phyloP scores from a whole-genome alignment of 192 early-diverging fungal species.

The Umbelopsis isabellina region DNA sequence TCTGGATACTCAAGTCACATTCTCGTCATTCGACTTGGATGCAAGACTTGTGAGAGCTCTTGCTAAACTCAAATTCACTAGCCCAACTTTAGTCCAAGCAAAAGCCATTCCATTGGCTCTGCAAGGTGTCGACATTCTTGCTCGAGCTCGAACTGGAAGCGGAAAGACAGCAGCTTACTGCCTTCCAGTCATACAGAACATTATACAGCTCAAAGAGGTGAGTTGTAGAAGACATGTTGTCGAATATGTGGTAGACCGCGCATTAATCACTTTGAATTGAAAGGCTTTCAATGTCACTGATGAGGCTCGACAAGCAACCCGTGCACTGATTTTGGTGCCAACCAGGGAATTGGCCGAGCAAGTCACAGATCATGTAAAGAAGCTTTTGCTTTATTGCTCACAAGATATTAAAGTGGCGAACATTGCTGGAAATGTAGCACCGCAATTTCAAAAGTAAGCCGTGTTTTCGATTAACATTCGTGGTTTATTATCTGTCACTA shows the following conservation, averaged over 20 bases:
- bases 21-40: conserved; percentile 79
- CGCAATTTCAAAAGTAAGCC: conserved; percentile 59
- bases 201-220: conserved; percentile 73
- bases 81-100: conserved; percentile 90
- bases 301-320: conserved; percentile 40
- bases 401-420: conserved; percentile 66
- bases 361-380: conserved; percentile 75
- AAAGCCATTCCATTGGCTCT: conserved; percentile 90
- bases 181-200: conserved; percentile 90
- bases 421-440: conserved; percentile 58
- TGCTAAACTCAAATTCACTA: conserved; percentile 77
- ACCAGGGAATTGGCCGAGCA: conserved; percentile 96
- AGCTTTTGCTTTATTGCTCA: conserved; percentile 77
- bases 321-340: conserved; percentile 86
- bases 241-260: no score
- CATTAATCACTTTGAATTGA: no score
- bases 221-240: not conserved
- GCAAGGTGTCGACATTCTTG: conserved; percentile 91
- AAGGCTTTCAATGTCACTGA: conserved; percentile 43
- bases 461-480: not conserved
- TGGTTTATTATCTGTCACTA: not conserved
- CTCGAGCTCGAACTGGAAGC: conserved; percentile 89
- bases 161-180: conserved; percentile 98
- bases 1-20: conserved; percentile 54
- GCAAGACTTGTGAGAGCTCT: conserved; percentile 86